Evolutionary conservation across 768 basidiomycete genomes (phyloP).

Genomic region (Ramaria rubella): DNA sequence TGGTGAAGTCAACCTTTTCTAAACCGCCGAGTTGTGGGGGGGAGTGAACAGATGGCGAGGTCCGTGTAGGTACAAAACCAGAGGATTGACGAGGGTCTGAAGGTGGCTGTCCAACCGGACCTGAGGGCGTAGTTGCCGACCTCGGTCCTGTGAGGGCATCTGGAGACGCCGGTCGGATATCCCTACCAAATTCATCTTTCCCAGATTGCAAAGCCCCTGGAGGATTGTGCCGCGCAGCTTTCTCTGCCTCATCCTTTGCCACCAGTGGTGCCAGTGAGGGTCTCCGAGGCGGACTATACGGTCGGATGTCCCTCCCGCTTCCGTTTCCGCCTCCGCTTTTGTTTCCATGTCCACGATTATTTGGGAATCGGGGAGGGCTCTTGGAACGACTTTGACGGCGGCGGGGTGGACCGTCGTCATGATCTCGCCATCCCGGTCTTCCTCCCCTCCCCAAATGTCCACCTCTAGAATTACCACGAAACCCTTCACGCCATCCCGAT

Average conservation of each 20-base stretch:
- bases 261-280: constrained; percentile 27
- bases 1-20: constrained; percentile 60
- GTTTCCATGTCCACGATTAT: background rate
- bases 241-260: constrained; percentile 21
- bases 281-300: constrained; percentile 55
- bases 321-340: constrained; percentile 14
- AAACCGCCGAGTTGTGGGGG: constrained; percentile 34
- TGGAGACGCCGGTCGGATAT: constrained; percentile 56
- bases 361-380: constrained; percentile 55
- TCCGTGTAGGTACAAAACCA: background rate
- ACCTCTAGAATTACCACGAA: constrained; percentile 49
- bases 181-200: constrained; percentile 85
- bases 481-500: constrained; percentile 40
- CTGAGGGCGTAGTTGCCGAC: background rate
- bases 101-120: background rate
- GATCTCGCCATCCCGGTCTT: constrained; percentile 41
- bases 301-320: constrained; percentile 41
- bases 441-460: constrained; percentile 55
- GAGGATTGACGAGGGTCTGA: background rate
- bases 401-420: constrained; percentile 47
- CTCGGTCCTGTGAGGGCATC: background rate
- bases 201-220: constrained; percentile 31
- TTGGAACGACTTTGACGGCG: constrained; percentile 61
- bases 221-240: constrained; percentile 15
- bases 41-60: constrained; percentile 13